Conservation (phyloP, 331 rosid genomes). For the Cydonia oblonga region DNA sequence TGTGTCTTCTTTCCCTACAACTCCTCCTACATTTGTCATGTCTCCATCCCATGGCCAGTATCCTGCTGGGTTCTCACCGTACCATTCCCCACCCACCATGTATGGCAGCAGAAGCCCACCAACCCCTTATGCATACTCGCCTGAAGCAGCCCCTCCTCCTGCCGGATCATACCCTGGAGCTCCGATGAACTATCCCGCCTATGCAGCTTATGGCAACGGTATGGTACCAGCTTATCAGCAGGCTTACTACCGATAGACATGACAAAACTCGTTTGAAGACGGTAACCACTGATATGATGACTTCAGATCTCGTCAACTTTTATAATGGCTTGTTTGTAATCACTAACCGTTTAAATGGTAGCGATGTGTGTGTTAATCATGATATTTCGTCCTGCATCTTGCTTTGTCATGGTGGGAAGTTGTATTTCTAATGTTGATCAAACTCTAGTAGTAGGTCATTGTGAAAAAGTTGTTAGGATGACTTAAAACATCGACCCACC, state of each 20-base stretch:
- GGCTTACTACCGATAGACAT: constrained; percentile 99
- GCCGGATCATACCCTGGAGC: constrained; percentile 68
- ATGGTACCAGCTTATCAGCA: constrained; percentile 96
- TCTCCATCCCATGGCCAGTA: constrained; percentile 91
- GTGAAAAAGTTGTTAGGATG: constrained; percentile 90
- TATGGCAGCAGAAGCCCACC: constrained; percentile 97
- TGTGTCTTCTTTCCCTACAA: constrained; percentile 90
- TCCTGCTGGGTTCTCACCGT: constrained; percentile 79
- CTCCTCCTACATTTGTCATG: constrained; percentile 72
- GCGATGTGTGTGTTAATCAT: constrained; percentile 91
- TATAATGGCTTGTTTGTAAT: constrained; percentile 77
- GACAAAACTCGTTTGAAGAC: constrained; percentile 50
- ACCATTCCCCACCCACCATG: constrained; percentile 92
- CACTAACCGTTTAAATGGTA: constrained; percentile 98
- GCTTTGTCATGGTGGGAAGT: constrained; percentile 58
- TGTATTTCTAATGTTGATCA: constrained; percentile 91
- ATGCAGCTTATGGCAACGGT: constrained; percentile 74
- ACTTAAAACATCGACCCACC: constrained; percentile 38
- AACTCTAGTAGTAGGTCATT: constrained; percentile 79
- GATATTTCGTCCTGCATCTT: constrained; percentile 57
- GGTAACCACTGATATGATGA: constrained; percentile 99
- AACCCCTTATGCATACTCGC: constrained; percentile 59
- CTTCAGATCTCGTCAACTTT: constrained; percentile 57
- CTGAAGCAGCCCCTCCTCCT: constrained; percentile 62
- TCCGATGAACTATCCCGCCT: constrained; percentile 86